Evolutionary conservation across 257 asterid genomes (phyloP), one percentile per base, ranked within the genome.

Genomic region (Nyctanthes arbortristis): DNA sequence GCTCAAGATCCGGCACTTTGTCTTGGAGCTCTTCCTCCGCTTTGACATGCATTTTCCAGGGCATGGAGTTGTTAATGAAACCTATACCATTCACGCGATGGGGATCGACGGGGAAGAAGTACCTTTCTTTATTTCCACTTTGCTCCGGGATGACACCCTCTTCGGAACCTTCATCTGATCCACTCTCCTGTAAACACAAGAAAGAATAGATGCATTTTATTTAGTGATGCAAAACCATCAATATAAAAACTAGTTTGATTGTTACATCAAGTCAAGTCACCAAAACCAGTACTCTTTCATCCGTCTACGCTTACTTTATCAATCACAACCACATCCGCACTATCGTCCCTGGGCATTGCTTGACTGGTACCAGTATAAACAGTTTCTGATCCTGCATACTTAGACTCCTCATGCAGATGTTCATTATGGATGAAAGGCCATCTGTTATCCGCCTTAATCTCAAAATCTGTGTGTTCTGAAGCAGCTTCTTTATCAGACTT

Each of bases 1-100:
- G 98, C 84, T 93, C 97, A 28, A 93, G 97, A 76, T 82, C 86
- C 1, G 96, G 97, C 8, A 75, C 72, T 75, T 68, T 75, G 14
- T 82, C 89, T 10, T 65, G 79, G 45, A 75, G 71, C 70, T 31
- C 57, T 56, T 75, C 84, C 68, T 81, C 85, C 69, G 78, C 87
- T 36, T 60, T 52, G 52, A 75, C 47, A 69, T 45, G 79, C 67
- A 40, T 49, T 79, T 77, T 85, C 88, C 85, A 71, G 28, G 81
- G 83, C 58, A n/a, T 57, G 6, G 79, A 67, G 75, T 76, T 80
- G 0, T 32, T 74, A 32, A 36, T 63, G 37, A 47, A 18, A 27
- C 37, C 31, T 49, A 63, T 47, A 37, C 77, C 85, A 70, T 68
- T 72, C 70, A 31, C 72, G 1, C 80, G 75, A 54, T 65, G 75